Evolutionary conservation across 371 early-diverging fungal species (phyloP).

Genomic region (Synchytrium microbalum): DNA sequence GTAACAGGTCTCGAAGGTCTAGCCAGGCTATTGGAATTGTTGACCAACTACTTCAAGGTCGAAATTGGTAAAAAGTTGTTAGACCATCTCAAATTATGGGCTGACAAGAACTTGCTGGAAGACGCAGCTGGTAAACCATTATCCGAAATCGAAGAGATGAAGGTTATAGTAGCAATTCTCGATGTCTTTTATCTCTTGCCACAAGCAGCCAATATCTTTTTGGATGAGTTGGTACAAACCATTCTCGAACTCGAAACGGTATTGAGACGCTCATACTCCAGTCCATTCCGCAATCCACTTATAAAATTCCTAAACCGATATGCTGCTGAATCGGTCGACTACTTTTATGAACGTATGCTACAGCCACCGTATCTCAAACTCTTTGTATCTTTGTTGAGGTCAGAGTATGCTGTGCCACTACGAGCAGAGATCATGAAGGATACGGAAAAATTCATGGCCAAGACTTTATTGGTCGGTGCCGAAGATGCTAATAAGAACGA

Average conservation of each 20-base stretch:
- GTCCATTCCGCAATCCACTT: slow-evolving; percentile 88
- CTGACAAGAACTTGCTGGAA: slow-evolving; percentile 72
- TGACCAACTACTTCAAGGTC: slow-evolving; percentile 96
- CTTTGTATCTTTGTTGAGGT: slow-evolving; percentile 60
- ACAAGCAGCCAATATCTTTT: slow-evolving; percentile 79
- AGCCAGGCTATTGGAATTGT: slow-evolving; percentile 81
- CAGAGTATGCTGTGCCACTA: slow-evolving; percentile 54
- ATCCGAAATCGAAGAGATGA: slow-evolving; percentile 83
- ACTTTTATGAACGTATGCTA: slow-evolving; percentile 69
- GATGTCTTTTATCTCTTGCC: slow-evolving; percentile 91
- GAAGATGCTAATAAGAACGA: slow-evolving; percentile 17
- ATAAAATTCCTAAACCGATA: slow-evolving; percentile 85
- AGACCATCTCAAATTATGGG: slow-evolving; percentile 91
- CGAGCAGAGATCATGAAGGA: slow-evolving; percentile 60
- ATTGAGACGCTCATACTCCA: slow-evolving; percentile 71
- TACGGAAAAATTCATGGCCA: slow-evolving; percentile 46
- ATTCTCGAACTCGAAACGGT: slow-evolving; percentile 78
- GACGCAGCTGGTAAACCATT: slow-evolving; percentile 71
- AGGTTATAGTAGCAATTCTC: slow-evolving; percentile 87
- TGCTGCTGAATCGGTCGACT: slow-evolving; percentile 71
- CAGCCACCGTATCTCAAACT: slow-evolving; percentile 38
- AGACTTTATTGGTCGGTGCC: slow-evolving; percentile 38
- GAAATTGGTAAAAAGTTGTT: slow-evolving; percentile 96
- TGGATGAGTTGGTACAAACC: slow-evolving; percentile 79
- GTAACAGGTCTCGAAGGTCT: slow-evolving; percentile 90